These are phyloP conservation scores for Sistotremastrum suecicum DNA, from an alignment of 768 basidiomycete species.

Conservation along the genomic window DNA sequence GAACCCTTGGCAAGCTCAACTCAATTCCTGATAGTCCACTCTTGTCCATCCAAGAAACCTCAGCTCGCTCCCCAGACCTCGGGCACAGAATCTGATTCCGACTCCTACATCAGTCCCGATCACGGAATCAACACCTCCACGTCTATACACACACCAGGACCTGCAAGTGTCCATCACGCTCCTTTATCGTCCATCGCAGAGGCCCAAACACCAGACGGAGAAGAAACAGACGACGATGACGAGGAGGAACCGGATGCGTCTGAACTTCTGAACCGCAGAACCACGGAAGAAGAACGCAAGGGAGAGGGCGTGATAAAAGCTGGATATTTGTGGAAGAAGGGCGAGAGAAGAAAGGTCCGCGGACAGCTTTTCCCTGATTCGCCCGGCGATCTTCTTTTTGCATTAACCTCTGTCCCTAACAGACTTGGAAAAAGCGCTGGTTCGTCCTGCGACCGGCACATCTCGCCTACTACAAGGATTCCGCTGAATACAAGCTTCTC, in stretches of 20 bases:
- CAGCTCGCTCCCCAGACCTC: slow-evolving; percentile 28
- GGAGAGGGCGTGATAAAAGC: slow-evolving; percentile 69
- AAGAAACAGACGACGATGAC: slow-evolving; percentile 52
- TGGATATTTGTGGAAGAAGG: slow-evolving; percentile 97
- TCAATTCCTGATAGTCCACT: slow-evolving; percentile 13
- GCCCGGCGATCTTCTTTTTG: slow-evolving; percentile 2
- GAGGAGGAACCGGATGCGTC: slow-evolving; percentile 55
- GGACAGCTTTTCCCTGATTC: slow-evolving; percentile 11
- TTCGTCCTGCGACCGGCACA: slow-evolving; percentile 89
- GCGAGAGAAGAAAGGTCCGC: slow-evolving; percentile 83
- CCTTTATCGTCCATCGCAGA: slow-evolving; percentile 71
- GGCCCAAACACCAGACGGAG: slow-evolving; percentile 42
- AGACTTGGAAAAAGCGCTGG: slow-evolving; percentile 99
- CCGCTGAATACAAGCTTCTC: slow-evolving; percentile 86
- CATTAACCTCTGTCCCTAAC: slow-evolving; percentile 4
- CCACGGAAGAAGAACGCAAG: slow-evolving; percentile 26
- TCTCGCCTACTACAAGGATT: slow-evolving; percentile 92
- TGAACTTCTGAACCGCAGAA: slow-evolving; percentile 45
- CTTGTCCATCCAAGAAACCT: background rate
- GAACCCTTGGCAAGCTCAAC: slow-evolving; percentile 30
- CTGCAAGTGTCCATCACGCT: slow-evolving; percentile 25
- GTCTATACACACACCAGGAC: background rate
- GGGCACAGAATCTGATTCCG: slow-evolving; percentile 79
- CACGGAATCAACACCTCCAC: background rate
- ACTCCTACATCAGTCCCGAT: slow-evolving; percentile 47